phyloP scores from a whole-genome alignment of 768 basidiomycete genomes.

The Tephrocybe sp. region DNA sequence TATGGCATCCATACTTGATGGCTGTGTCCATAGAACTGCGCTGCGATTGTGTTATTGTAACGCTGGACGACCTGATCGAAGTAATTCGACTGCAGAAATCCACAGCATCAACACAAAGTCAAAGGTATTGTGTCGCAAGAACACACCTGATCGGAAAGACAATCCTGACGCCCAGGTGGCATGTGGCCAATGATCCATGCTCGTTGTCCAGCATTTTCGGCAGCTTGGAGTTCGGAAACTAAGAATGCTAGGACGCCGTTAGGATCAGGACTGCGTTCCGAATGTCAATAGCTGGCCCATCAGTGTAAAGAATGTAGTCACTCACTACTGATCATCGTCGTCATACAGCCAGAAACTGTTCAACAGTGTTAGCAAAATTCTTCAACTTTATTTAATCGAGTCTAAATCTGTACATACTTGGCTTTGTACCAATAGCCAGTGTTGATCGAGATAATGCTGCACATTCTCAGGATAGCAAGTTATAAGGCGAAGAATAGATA shows the following conservation, averaged over 20 bases:
- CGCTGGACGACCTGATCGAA: constrained; percentile 63
- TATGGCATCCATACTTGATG: constrained; percentile 44
- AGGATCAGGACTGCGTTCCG: constrained; percentile 45
- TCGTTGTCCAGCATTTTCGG: constrained; percentile 59
- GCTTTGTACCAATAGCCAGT: constrained; percentile 62
- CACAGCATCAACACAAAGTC: no score
- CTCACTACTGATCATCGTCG: constrained; percentile 44
- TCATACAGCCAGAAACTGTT: constrained; percentile 63
- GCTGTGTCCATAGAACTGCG: constrained; percentile 63
- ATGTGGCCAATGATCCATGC: constrained; percentile 67
- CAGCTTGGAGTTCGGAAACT: constrained; percentile 52
- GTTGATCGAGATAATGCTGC: constrained; percentile 59
- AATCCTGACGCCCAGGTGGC: constrained; percentile 49
- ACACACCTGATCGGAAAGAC: constrained; percentile 50
- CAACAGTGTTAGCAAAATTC: no score
- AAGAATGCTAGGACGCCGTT: constrained; percentile 60
- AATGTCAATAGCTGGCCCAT: neutral
- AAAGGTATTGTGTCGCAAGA: no score
- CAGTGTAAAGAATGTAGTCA: neutral
- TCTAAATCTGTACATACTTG: constrained; percentile 36
- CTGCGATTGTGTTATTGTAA: constrained; percentile 59
- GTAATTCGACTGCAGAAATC: constrained; percentile 58
- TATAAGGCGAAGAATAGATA: neutral
- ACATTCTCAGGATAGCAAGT: neutral
- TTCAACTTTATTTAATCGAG: neutral